Evolutionary conservation across 2,329 filamentous ascomycete species (phyloP), one percentile per base, ranked within the genome.

Genomic region (Paecilomyces formosus): DNA sequence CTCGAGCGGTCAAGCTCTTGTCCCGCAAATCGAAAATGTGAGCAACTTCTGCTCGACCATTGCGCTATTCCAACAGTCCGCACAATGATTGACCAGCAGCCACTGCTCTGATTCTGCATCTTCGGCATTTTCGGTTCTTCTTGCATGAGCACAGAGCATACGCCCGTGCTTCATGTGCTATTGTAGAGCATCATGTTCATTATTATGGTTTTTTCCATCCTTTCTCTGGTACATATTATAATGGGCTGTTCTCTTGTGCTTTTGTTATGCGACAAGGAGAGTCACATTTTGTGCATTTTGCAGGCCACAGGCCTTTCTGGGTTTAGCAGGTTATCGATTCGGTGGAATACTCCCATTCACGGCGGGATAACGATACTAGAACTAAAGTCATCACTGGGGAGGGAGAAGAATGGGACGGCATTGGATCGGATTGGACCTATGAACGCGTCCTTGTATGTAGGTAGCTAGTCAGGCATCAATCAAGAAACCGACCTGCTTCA

Each of bases 1-100:
- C 7, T 64, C 68, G 0, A 56, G 59, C 28, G 75, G 74, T 7
- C 64, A 66, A 56, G 64, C 64, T 6, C 62, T 77, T 6, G 75
- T 78, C 8, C 67, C 64, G 1, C 66, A 76, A 62, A 67, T 66
- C 28, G 74, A 76, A 6, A 79, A 79, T 57, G 62, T 63, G 59
- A 75, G 72, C 58, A 78, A 70, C 55, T 79, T 70, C 63, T 77
- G 76, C 63, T 76, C 74, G 4, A 79, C 76, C 0, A 70, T 79
- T 57, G 77, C 74, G 1, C 63, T 78, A 15, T 78, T 78, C 60
- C 69, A 76, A 62, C 72, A 76, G 56, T 55, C 50, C 4, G 21
- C 50, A 4, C 21, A 24, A 45, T 21, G 28, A 13, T 45, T 15
- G 54, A 22, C 31, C 28, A 55, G 21, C 7, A 49, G 22, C 21